Evolutionary conservation across 768 basidiomycete species (phyloP).

Genomic region (Trametes villosa): DNA sequence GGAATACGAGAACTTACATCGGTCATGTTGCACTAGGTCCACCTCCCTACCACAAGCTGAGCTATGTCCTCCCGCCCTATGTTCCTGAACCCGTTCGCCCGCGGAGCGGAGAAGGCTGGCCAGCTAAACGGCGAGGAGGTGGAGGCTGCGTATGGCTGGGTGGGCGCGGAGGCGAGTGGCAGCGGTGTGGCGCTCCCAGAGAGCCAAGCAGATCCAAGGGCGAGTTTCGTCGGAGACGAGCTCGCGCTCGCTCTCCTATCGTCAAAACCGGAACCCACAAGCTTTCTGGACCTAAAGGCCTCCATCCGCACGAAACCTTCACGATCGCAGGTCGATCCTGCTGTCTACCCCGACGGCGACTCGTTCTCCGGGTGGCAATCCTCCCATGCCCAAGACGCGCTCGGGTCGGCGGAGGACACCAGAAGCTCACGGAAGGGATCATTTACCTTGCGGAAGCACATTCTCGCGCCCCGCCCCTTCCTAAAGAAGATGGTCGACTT

Average conservation of each 20-base stretch:
- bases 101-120: background rate
- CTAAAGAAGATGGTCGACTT: background rate
- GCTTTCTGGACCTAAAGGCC: background rate
- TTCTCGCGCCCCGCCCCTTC: background rate
- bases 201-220: background rate
- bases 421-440: background rate
- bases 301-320: background rate
- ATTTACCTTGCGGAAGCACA: background rate
- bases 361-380: background rate
- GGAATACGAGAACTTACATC: no score
- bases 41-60: background rate
- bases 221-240: background rate
- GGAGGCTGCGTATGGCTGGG: background rate
- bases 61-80: background rate
- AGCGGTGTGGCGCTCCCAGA: background rate
- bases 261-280: background rate
- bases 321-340: background rate
- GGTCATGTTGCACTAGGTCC: background rate
- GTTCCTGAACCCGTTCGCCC: conserved; percentile 11
- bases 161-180: background rate
- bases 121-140: background rate
- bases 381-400: background rate
- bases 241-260: background rate
- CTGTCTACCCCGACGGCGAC: background rate
- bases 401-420: background rate